Evolutionary conservation across 208 protist species (phyloP), one percentile per base, ranked within the genome.

Genomic region (Crithidia thermophila): DNA sequence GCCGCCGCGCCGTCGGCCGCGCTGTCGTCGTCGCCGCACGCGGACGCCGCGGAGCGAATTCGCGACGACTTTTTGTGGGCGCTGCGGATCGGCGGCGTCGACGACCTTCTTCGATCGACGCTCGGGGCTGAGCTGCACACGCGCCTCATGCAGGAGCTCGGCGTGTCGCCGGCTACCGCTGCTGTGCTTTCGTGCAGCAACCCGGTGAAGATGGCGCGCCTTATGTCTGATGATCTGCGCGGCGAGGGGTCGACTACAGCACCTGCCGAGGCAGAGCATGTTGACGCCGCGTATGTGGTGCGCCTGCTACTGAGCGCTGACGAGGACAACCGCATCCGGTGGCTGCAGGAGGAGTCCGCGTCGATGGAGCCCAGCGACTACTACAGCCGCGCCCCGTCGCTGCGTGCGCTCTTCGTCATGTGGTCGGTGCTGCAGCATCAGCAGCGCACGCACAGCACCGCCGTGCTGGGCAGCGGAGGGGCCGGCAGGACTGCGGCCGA

Each of bases 311-410:
- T 94, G 21, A 84, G 72, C 23, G 68, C 74, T 3, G 89, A 94
- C 16, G 89, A 94, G 68, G 79, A 82, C n/a, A 84, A 87, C 47
- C 82, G 84, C 25, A 64, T 94, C 33, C 79, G 79, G 46, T 94
- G 89, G 87, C 57, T 94, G 31, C 67, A 71, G 50, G 85, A 94
- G 77, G 88, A 94, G 70, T 75, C 67, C 3, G 59, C 47, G 3
- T 51, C 77, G 34, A 57, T 83, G 28, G 46, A 51, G 39, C 30
- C 67, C n/a, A 63, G 30, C 36, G 69, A 69, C 59, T 81, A 70
- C 74, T 86, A 88, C 79, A 62, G 73, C 42, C 79, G 89, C 45
- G 77, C 85, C 16, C 84, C 84, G 16, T 91, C 89, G 1, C 84
- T 94, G 20, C 81, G 84, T n/a, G 73, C 84, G n/a, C 76, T 94